Percentiles rank a stretch among this genome's conserved stretches.
Evolutionary conservation across 2,329 filamentous ascomycete genomes (phyloP).

Genomic region (Elsinoe arachidis): DNA sequence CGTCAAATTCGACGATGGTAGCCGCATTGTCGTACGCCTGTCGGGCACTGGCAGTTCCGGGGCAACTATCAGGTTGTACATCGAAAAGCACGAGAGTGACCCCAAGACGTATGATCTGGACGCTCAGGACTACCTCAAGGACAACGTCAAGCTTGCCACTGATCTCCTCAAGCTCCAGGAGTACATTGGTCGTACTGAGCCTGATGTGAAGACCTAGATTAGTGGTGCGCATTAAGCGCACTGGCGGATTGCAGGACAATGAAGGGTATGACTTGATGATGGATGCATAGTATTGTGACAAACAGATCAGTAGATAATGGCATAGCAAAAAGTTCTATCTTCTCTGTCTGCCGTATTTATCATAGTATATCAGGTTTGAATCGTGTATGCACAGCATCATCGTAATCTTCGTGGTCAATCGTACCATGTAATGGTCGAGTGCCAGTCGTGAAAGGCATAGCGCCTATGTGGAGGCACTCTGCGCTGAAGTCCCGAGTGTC

Average conservation of each 20-base stretch:
- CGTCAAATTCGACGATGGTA: conserved; percentile 87
- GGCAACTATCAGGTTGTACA: conserved; percentile 91
- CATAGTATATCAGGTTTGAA: too few relatives aligned
- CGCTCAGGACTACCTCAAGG: conserved; percentile 88
- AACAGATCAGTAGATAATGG: not conserved
- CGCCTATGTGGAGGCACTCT: too few relatives aligned
- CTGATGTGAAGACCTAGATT: conserved; percentile 85
- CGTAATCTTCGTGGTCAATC: too few relatives aligned
- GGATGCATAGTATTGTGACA: not conserved
- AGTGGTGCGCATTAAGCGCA: not conserved
- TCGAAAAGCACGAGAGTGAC: conserved; percentile 89
- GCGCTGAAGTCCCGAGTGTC: too few relatives aligned
- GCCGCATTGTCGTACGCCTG: conserved; percentile 86
- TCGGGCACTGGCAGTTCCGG: conserved; percentile 93
- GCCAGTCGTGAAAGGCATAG: too few relatives aligned
- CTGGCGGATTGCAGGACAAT: not conserved
- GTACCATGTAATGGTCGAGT: too few relatives aligned
- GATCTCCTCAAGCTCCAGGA: conserved; percentile 87
- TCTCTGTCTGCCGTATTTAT: not conserved
- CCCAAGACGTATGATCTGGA: conserved; percentile 67
- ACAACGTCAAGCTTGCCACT: conserved; percentile 77
- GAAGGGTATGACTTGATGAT: conserved; percentile 2
- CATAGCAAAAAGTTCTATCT: not conserved
- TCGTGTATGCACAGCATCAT: too few relatives aligned
- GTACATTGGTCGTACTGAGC: conserved; percentile 83